A percentile compares a stretch with the other conserved stretches of the same genome.
These are phyloP conservation scores for Ramaria sp. DNA, from an alignment of 768 basidiomycete species.

Conservation along the genomic window DNA sequence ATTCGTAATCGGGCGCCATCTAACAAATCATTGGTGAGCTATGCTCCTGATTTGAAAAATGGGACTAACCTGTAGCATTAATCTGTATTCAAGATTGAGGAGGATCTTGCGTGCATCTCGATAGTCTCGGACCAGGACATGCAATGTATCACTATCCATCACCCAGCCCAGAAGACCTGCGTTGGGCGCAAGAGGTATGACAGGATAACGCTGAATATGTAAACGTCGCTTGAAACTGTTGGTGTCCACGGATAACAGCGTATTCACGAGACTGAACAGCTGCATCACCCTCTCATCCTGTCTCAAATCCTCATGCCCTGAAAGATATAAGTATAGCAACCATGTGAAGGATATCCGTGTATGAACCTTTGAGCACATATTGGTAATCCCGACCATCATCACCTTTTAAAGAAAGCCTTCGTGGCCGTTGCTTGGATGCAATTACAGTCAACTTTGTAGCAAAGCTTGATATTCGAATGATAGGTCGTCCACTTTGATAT, in stretches of 20 bases:
- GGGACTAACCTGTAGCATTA: constrained; percentile 72
- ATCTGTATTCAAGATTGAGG: constrained; percentile 94
- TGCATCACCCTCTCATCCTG: constrained; percentile 99
- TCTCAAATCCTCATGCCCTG: constrained; percentile 96
- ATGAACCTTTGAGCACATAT: constrained; percentile 77
- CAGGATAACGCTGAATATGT: constrained; percentile 86
- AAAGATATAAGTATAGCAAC: neutral
- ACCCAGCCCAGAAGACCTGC: constrained; percentile 95
- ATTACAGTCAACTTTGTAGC: constrained; percentile 87
- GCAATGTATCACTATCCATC: constrained; percentile 88
- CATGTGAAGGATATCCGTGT: neutral
- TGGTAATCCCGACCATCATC: constrained; percentile 91
- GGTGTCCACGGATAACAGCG: constrained; percentile 82
- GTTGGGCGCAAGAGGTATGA: constrained; percentile 92
- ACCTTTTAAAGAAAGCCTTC: constrained; percentile 77
- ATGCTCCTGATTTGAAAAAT: neutral
- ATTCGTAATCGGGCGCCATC: constrained; percentile 99
- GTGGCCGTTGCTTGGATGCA: constrained; percentile 91
- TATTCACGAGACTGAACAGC: constrained; percentile 94
- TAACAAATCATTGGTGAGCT: constrained; percentile 21
- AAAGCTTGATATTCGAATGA: constrained; percentile 77
- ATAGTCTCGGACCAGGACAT: constrained; percentile 92
- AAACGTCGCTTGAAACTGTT: constrained; percentile 93
- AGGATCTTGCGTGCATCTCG: constrained; percentile 94
- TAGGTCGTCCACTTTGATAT: constrained; percentile 78